Evolutionary conservation across 208 protist species (phyloP).

Genomic region (Trichomonas vaginalis): DNA sequence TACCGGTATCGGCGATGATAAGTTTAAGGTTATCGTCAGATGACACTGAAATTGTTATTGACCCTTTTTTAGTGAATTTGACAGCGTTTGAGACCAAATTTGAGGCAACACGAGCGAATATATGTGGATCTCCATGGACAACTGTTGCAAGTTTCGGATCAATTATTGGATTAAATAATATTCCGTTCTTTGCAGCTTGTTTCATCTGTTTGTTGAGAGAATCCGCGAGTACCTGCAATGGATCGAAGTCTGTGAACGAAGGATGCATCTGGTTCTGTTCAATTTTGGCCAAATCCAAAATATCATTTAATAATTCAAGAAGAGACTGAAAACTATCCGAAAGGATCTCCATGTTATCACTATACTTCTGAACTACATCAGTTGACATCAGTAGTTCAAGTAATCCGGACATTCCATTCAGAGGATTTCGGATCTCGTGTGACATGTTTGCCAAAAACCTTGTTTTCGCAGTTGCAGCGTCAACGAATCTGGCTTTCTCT

Average conservation of each 20-base stretch:
- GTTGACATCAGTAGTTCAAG: background rate
- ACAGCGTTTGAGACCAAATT: conserved; percentile 40
- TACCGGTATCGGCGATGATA: background rate
- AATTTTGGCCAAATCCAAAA: conserved; percentile 17
- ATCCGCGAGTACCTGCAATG: background rate
- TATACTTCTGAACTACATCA: background rate
- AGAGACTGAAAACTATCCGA: background rate
- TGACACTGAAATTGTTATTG: background rate
- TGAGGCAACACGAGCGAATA: conserved; percentile 30
- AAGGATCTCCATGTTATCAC: background rate
- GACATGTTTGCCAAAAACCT: conserved; percentile 15
- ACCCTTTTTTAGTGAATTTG: conserved; percentile 35
- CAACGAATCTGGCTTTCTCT: background rate
- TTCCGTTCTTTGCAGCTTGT: background rate
- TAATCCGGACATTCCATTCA: conserved; percentile 13
- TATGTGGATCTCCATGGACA: background rate
- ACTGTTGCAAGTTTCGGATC: background rate
- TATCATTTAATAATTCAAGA: conserved; percentile 9
- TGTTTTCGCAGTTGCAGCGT: background rate
- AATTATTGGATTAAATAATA: background rate
- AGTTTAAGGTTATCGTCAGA: background rate
- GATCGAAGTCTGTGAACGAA: background rate
- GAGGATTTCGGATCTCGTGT: conserved; percentile 22
- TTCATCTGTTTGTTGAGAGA: no score
- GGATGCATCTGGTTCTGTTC: background rate